These are phyloP conservation scores for Aspergillus ostianus DNA, from an alignment of 495 filamentous ascomycete genomes.

Conservation along the genomic window DNA sequence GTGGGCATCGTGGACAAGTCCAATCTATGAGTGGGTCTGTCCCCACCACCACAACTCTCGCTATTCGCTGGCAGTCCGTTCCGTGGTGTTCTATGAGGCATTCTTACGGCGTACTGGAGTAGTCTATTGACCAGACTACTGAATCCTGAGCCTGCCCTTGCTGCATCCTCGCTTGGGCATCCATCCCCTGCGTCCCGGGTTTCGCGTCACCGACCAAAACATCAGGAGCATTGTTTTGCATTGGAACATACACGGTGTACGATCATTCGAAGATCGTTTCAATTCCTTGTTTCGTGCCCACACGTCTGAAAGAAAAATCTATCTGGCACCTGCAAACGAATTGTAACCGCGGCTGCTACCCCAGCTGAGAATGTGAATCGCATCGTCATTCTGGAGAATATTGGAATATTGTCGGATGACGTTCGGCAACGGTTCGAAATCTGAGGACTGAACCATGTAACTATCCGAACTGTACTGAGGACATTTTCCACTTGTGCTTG, in stretches of 20 bases:
- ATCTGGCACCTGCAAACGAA: not conserved
- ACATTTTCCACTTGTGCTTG: no score
- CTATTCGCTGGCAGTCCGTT: slow-evolving; percentile 7
- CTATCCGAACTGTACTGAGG: no score
- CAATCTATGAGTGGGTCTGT: not conserved
- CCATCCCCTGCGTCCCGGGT: not conserved
- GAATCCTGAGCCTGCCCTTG: not conserved
- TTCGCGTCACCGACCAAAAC: not conserved
- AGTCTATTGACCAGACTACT: not conserved
- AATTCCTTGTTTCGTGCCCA: no score
- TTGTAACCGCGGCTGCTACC: not conserved
- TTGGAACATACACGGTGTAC: no score
- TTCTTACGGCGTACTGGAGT: not conserved
- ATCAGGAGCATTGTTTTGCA: not conserved
- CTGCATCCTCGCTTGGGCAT: not conserved
- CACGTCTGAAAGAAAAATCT: not conserved
- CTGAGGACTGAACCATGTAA: no score
- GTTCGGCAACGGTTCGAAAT: not conserved
- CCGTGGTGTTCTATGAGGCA: not conserved
- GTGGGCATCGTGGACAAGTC: not conserved
- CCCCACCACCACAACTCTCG: not conserved
- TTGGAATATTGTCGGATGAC: not conserved
- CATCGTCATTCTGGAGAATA: not conserved
- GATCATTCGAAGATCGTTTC: no score
- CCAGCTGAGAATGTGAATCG: not conserved